Percentiles rank a stretch among this genome's conserved stretches.
These are phyloP conservation scores for Bocquillonia castaneifolia DNA, from an alignment of 441 rosid genomes.

Conservation along the genomic window DNA sequence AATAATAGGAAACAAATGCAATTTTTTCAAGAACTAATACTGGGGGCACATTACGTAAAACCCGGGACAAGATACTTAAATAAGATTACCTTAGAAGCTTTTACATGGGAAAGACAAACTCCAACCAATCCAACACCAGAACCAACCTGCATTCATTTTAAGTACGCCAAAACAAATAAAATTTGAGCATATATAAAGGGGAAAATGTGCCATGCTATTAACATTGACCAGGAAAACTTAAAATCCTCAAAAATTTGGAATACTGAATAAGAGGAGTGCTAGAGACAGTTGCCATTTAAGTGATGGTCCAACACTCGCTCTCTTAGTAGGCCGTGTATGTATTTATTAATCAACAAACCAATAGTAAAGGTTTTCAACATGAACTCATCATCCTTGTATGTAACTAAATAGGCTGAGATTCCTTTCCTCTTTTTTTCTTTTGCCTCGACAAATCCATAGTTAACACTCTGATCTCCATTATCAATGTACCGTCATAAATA, in stretches of 20 bases:
- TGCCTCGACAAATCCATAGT: no score
- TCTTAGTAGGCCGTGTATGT: no score
- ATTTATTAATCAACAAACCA: no score
- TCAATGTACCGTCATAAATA: no score
- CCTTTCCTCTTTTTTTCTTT: no score
- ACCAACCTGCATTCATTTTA: conserved; percentile 52
- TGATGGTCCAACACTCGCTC: no score
- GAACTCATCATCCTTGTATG: no score
- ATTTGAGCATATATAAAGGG: not conserved
- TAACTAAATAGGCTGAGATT: no score
- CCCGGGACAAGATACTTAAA: conserved; percentile 8
- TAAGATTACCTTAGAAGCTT: conserved; percentile 62
- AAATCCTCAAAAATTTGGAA: not conserved
- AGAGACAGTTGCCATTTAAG: no score
- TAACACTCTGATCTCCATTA: no score
- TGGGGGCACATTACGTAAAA: not conserved
- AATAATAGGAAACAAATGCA: not conserved
- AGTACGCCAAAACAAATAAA: conserved; percentile 1
- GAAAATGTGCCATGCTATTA: not conserved
- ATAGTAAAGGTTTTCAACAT: no score
- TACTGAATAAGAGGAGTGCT: not conserved
- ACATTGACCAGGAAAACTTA: not conserved
- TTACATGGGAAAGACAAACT: conserved; percentile 69
- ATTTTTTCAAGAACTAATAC: not conserved
- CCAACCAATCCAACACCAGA: conserved; percentile 90